Evolutionary conservation across 805 yeast genomes (phyloP), one percentile per base, ranked within the genome.

Genomic region (Metschnikowia lochheadii): DNA sequence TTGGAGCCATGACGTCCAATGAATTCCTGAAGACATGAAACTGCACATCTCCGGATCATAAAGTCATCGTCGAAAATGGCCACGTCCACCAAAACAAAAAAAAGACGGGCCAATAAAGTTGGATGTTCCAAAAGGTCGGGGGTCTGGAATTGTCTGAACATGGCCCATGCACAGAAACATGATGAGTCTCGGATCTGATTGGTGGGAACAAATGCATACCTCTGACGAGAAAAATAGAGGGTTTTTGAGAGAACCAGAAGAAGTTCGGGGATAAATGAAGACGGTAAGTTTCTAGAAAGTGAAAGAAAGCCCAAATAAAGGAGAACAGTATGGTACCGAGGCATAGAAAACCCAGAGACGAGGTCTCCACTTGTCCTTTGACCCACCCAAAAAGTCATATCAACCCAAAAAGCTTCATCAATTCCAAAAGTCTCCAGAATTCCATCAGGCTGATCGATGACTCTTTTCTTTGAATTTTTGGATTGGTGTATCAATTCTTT

Each of bases 1-100:
- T 3, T 17, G 21, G 43, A 18, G 8, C 87, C 87, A 61, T 82
- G 84, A 35, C 97, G 69, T 0, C 98, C 98, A 2, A 89, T 63
- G 14, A 86, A 73, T 60, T 91, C 98, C 62, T 91, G 97, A 6
- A 91, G 59, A 0, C 94, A 92, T 0, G 97, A 96, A 5, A 89
- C 74, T 1, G 91, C 84, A 15, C 97, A 91, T 50, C 95, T 73
- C 49, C 97, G 73, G 5, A 90, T 79, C 51, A 83, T 76, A 17
- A 89, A 69, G 49, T 90, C 96, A 20, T 75, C 69, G 62, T 91
- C 98, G 61, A 85, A 84, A 44, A 88, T 73, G 7, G 84, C 68
- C 1, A 81, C 75, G 10, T 75, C 63, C 2, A 87, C 59, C 23
- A 88, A 63, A 56, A 75, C 73, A 17, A 51, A 59, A 36, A 64